Conservation (phyloP, 305 asterid genomes). For the Fraxinus baroniana region DNA sequence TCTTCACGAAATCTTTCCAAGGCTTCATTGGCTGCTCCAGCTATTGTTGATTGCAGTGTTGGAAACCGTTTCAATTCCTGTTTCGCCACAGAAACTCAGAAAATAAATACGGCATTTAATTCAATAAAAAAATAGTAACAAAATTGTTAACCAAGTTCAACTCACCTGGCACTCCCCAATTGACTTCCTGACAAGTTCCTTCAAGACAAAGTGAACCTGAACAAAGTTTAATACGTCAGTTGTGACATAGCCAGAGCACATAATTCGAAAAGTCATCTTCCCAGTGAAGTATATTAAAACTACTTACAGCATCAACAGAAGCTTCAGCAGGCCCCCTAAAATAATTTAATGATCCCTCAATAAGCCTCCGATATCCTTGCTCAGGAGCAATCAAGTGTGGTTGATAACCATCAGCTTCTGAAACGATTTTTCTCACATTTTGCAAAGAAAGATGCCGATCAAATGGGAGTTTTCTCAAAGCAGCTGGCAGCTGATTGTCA, state of each 20-base stretch:
- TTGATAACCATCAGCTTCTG: conserved; percentile 98
- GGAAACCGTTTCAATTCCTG: conserved; percentile 95
- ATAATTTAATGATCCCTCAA: conserved; percentile 84
- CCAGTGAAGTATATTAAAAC: conserved; percentile 17
- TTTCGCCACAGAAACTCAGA: conserved; percentile 18
- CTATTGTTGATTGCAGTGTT: conserved; percentile 73
- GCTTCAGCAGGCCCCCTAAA: conserved; percentile 98
- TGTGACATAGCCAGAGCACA: background rate
- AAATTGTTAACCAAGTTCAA: conserved; percentile 9
- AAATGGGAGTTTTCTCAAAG: conserved; percentile 82
- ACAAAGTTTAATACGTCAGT: conserved; percentile 26
- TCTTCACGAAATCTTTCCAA: conserved; percentile 79
- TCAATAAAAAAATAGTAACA: conserved; percentile 12
- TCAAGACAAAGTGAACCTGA: conserved; percentile 88
- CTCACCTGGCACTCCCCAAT: conserved; percentile 87
- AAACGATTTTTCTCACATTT: conserved; percentile 76
- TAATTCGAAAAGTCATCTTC: conserved; percentile 3
- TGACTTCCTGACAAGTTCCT: conserved; percentile 94
- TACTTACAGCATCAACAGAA: conserved; percentile 90
- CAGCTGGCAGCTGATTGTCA: conserved; percentile 96
- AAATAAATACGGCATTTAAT: background rate
- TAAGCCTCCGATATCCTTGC: conserved; percentile 94
- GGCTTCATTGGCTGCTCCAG: conserved; percentile 78
- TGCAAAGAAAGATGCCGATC: conserved; percentile 87
- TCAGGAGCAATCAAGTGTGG: conserved; percentile 99